Base-by-base conservation (phyloP, 306 rosid species). In the Alnus glutinosa region DNA sequence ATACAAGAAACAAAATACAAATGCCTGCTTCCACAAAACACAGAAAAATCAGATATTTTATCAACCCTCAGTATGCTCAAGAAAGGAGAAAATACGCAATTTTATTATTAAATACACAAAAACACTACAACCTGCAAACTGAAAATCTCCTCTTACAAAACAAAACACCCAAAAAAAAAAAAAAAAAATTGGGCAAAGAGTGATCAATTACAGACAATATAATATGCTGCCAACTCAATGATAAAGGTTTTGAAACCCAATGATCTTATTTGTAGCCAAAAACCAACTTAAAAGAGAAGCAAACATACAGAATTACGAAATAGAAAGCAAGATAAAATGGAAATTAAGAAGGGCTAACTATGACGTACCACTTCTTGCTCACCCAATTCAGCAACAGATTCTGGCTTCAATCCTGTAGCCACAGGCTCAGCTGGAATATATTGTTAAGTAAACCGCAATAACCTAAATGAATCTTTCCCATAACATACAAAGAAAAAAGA, bases 301-400 rank as follows among this genome's bases (percentile, higher is more conserved):
- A 80, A 72, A 55, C 28, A 55, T 16, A 71, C 34, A 70, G 46
- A 52, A 55, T 37, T 10, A 62, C n/a, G 59, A 63, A 77, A 54
- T 13, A 15, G 36, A 73, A n/a, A 55, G 42, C 50, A 68, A 42
- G 2, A 12, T 13, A 34, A 8, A 5, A 10, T 7, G 14, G 23
- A 78, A 36, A 12, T 6, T 4, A 36, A 15, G 8, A 57, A 70
- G 4, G 11, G 75, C 14, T 19, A 70, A 59, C 30, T 28, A 50
- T 19, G 55, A 66, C 83, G 37, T 85, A 88, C 94, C 87, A 15
- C 78, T 28, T 87, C 74, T 75, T 71, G 81, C 75, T 79, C 77
- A 18, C 70, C 81, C 83, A 78, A 59, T 61, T 34, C 84, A 46
- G 81, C 55, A 78, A 37, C 79, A 37, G 76, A 57, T 42, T 73